Percentiles rank a stretch among this genome's conserved stretches.
Conservation (phyloP, 2,329 filamentous ascomycete species). For the Myriosclerotinia curreyana region DNA sequence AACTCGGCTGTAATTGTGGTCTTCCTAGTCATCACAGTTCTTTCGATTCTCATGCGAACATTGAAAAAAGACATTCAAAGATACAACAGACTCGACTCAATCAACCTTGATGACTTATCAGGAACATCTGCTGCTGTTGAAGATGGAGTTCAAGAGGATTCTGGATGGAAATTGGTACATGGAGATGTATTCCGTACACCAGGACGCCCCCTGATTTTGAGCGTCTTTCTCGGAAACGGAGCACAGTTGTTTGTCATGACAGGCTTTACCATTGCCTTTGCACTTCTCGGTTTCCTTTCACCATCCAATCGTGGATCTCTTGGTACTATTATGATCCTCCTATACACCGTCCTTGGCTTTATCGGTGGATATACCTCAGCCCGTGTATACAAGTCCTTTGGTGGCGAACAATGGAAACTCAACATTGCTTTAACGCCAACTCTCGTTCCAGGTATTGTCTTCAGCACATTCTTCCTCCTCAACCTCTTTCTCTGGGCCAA, state of each 20-base stretch:
- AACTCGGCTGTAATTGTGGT: constrained; percentile 94
- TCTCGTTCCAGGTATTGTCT: constrained; percentile 82
- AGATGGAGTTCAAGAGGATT: constrained; percentile 95
- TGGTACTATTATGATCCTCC: constrained; percentile 85
- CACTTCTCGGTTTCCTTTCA: constrained; percentile 89
- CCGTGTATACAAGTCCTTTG: constrained; percentile 90
- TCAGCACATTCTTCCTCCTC: constrained; percentile 84
- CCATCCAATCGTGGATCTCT: constrained; percentile 93
- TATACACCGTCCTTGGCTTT: constrained; percentile 90
- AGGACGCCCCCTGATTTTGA: constrained; percentile 76
- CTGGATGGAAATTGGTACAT: constrained; percentile 97
- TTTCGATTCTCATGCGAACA: constrained; percentile 84
- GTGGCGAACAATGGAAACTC: constrained; percentile 89
- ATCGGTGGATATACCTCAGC: constrained; percentile 89
- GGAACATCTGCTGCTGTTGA: constrained; percentile 74
- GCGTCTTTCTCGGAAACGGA: constrained; percentile 86
- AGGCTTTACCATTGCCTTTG: constrained; percentile 88
- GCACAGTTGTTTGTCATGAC: constrained; percentile 98
- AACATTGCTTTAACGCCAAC: constrained; percentile 87
- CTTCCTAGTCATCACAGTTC: constrained; percentile 85
- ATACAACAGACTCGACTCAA: constrained; percentile 91
- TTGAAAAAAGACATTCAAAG: constrained; percentile 92
- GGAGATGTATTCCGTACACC: constrained; percentile 95
- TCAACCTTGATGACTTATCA: constrained; percentile 84
- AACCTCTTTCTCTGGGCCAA: constrained; percentile 97